Evolutionary conservation across 2,329 filamentous ascomycete genomes (phyloP).

Genomic region (Talaromyces rugulosus): DNA sequence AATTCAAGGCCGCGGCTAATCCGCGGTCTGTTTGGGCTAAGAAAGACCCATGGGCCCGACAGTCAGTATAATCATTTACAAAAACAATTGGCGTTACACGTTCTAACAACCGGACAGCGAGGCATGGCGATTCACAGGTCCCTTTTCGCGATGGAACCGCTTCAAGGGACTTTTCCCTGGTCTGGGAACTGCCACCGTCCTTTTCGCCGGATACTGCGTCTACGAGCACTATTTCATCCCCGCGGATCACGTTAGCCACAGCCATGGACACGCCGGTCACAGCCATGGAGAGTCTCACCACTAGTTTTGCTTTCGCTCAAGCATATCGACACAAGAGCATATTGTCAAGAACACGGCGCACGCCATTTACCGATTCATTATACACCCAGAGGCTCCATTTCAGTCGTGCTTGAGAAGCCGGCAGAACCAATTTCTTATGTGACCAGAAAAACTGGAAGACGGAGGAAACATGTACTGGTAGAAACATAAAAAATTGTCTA

Average conservation of each 20-base stretch:
- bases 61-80: conserved; percentile 45
- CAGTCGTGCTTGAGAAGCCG: not conserved
- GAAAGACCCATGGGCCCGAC: conserved; percentile 60
- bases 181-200: conserved; percentile 85
- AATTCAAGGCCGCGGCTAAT: conserved; percentile 69
- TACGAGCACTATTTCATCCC: conserved; percentile 86
- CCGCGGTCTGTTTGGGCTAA: conserved; percentile 46
- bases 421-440: not conserved
- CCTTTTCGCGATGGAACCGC: conserved; percentile 82
- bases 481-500: not conserved
- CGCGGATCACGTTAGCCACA: conserved; percentile 56
- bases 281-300: conserved; percentile 28
- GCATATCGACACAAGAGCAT: conserved; percentile 7
- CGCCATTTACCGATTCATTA: not conserved
- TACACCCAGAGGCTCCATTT: not conserved
- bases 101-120: conserved; percentile 58
- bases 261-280: conserved; percentile 50
- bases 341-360: not conserved
- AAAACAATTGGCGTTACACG: not conserved
- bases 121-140: conserved; percentile 88
- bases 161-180: conserved; percentile 85
- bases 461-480: not conserved
- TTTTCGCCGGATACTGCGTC: conserved; percentile 82
- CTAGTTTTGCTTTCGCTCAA: conserved; percentile 1
- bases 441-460: not conserved